Evolutionary conservation across 495 filamentous ascomycete genomes (phyloP), one percentile per base, ranked within the genome.

Genomic region (Filosporella fistucella): DNA sequence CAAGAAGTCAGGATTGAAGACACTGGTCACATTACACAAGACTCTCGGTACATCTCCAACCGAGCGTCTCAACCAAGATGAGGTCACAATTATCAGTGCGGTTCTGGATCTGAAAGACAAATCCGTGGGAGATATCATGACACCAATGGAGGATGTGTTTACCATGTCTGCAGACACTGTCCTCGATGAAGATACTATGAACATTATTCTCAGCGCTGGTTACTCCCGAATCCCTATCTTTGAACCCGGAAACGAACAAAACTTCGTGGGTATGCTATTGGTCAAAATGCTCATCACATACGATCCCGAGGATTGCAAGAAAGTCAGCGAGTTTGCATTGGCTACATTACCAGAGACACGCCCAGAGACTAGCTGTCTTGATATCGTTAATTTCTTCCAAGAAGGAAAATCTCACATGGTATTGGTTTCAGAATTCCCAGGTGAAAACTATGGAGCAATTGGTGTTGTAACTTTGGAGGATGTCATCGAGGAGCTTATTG

Each of bases 351-450:
- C 94, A 2, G 93, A 98, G 65, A 98, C 93, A 2, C 78, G 87
- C 8, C 87, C 94, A 1, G 88, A 96, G 56, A 97, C 93, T 0
- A 95, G 89, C 63, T 98, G 93, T 62, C 69, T 98, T 33, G 93
- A 98, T 61, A 98, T 97, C 54, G 85, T 98, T 63, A 98, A 98
- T 68, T 98, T 95, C 68, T 98, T 98, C 69, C 93, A 98, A 63
- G 91, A 98, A 68, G 93, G 93, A 42, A 97, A 97, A 63, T 95
- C 89, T 9, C 93, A 98, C 65, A 97, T 98, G 94, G 91, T 97
- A 9, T 74, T 98, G 21, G 91, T 96, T 9, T 95, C 90, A 6
- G 86, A 95, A 55, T 82, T 74, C 48, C 93, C 93, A 2, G 89
- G 93, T 11, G 85, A 94, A 51, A 82, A 94, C 58, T 80, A 85